phyloP scores from a whole-genome alignment of 768 basidiomycete genomes.

The Boletus coccyginus region DNA sequence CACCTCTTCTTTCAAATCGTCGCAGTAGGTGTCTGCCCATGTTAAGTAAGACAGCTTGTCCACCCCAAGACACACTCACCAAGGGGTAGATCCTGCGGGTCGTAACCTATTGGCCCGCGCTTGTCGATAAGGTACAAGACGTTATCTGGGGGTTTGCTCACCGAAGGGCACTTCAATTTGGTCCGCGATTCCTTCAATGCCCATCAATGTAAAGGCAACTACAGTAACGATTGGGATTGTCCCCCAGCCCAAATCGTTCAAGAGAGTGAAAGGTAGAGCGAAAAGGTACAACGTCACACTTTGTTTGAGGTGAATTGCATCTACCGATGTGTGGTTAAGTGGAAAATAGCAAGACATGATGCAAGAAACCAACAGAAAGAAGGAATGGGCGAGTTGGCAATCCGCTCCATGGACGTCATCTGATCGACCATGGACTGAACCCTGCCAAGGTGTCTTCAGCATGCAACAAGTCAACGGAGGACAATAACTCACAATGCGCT shows the following conservation, averaged over 20 bases:
- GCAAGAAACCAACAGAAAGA: conserved; percentile 53
- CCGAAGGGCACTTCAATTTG: conserved; percentile 96
- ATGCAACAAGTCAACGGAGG: neutral
- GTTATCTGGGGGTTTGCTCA: conserved; percentile 27
- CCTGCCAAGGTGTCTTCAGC: conserved; percentile 37
- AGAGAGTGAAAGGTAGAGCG: conserved; percentile 82
- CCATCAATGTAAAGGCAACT: conserved; percentile 89
- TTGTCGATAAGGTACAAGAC: neutral
- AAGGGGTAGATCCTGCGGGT: conserved; percentile 69
- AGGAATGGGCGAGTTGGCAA: conserved; percentile 85
- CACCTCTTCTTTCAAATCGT: conserved; percentile 83
- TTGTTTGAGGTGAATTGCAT: conserved; percentile 92
- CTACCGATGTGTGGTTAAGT: conserved; percentile 36
- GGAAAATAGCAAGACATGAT: neutral
- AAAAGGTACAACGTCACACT: conserved; percentile 92
- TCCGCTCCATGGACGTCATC: conserved; percentile 84
- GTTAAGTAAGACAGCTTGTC: neutral
- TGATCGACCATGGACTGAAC: conserved; percentile 83
- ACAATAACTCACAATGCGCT: conserved; percentile 50
- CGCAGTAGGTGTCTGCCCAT: conserved; percentile 71
- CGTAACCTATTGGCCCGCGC: conserved; percentile 42
- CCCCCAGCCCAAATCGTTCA: conserved; percentile 78
- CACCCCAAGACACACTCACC: conserved; percentile 43
- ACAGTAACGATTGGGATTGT: conserved; percentile 85
- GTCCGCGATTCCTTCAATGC: conserved; percentile 93